Percentiles rank a stretch among this genome's conserved stretches.
These are phyloP conservation scores for Phialophora macrospora DNA, from an alignment of 2,329 filamentous ascomycete genomes.

Conservation along the genomic window DNA sequence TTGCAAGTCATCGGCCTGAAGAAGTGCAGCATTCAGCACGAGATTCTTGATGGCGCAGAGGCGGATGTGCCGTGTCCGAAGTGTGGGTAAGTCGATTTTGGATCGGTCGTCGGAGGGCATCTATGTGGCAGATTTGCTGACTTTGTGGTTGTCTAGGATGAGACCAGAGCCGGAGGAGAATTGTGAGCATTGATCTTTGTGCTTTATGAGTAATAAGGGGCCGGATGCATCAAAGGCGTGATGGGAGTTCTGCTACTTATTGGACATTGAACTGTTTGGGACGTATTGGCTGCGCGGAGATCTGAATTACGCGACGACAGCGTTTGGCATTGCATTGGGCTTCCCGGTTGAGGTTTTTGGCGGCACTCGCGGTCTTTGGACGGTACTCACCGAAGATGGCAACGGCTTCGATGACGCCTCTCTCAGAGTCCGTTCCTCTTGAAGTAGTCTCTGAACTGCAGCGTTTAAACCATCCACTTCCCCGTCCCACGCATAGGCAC, in stretches of 20 bases:
- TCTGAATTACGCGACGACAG: constrained; percentile 18
- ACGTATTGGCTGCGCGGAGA: neutral
- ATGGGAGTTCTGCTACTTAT: neutral
- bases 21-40: constrained; percentile 37
- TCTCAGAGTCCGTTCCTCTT: constrained; percentile 45
- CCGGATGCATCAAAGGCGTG: neutral
- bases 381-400: constrained; percentile 9
- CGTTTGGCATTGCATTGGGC: constrained; percentile 10
- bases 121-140: constrained; percentile 3
- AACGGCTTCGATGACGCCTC: constrained; percentile 21
- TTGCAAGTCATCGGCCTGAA: constrained; percentile 13
- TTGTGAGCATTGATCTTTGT: constrained; percentile 26
- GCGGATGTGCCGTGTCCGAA: constrained; percentile 37
- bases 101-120: neutral
- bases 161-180: constrained; percentile 27
- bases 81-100: constrained; percentile 34
- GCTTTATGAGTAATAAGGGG: neutral
- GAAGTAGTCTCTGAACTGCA: constrained; percentile 49
- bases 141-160: constrained; percentile 17
- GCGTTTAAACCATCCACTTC: constrained; percentile 52
- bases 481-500: constrained; percentile 53
- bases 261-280: neutral
- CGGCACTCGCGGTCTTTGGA: constrained; percentile 12
- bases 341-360: constrained; percentile 11
- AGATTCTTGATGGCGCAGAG: constrained; percentile 39